Evolutionary conservation across 2,329 filamentous ascomycete species (phyloP), one percentile per base, ranked within the genome.

Genomic region (Sporothrix phasma): DNA sequence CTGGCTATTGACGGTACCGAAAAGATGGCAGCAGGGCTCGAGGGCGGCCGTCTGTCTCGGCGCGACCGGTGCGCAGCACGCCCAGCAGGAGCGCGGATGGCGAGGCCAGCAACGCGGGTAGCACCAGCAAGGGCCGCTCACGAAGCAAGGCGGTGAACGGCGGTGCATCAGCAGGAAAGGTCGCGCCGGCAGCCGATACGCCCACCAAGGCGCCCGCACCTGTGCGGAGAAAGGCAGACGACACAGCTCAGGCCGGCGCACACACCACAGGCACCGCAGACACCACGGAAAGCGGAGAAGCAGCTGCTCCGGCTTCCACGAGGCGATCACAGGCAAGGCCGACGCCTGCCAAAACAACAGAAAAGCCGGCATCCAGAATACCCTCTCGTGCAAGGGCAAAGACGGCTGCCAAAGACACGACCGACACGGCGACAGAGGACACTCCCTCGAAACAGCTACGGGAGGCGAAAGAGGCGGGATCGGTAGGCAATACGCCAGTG

Each of bases 1-100:
- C 64, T 65, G 22, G 59, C 56, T 22, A 63, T 69, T 45, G 66
- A 69, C n/a, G 67, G 58, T 6, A 68, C 68, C 5, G 66, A 64
- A 15, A 64, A 68, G n/a, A 76, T 81, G 10, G 85, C 81, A 70
- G 77, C 83, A 7, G 87, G 86, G 63, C 56, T 66, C 17, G 65
- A 64, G 17, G 70, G 31, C 1, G 31, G 86, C 47, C 81, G 81
- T 2, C 83, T 84, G 3, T 76, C 75, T 19, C 83, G 80, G 71
- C 78, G 76, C 37, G 31, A 47, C 34, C 66, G 65, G 37, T 54
- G 2, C 65, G 66, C 10, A 49, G 10, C 26, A 67, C 59, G 34
- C 64, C 61, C 37, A 69, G 66, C n/a, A 67, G 65, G 31, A 63
- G 47, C 13, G 22, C 49, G 1, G 65, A 65, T 2, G 19, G 17